These are phyloP conservation scores for Trichosporon coremiiforme DNA, from an alignment of 1,284 basidiomycete genomes.

Conservation along the genomic window DNA sequence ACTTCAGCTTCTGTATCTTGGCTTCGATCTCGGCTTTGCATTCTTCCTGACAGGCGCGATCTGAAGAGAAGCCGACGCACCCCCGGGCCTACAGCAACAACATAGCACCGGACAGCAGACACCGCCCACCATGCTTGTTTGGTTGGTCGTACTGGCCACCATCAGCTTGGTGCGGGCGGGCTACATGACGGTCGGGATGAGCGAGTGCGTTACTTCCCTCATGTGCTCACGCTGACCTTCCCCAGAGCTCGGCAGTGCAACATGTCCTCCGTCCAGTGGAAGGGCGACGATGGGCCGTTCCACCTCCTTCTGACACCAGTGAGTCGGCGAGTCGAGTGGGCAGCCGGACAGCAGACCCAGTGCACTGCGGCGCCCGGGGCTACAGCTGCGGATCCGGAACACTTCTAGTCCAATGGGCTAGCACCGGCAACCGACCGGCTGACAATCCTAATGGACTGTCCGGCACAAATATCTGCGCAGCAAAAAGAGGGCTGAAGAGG, in stretches of 20 bases:
- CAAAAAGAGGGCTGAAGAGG: not conserved
- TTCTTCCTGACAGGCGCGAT: not conserved
- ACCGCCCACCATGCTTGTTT: conserved; percentile 15
- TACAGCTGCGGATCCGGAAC: not conserved
- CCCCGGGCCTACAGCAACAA: not conserved
- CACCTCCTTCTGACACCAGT: conserved; percentile 53
- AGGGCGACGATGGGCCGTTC: conserved; percentile 52
- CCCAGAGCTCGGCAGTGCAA: conserved; percentile 26
- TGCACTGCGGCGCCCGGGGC: not conserved
- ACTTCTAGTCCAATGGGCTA: too few species aligned
- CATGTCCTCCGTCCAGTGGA: conserved; percentile 36
- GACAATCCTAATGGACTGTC: too few species aligned
- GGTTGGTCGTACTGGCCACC: conserved; percentile 9
- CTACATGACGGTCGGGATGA: conserved; percentile 32
- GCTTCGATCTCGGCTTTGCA: not conserved
- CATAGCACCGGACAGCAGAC: not conserved
- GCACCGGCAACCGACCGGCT: not conserved
- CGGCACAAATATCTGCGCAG: not conserved
- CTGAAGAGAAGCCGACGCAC: not conserved
- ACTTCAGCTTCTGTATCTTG: not conserved
- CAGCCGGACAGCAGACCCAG: not conserved
- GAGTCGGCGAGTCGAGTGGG: conserved; percentile 22
- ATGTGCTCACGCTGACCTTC: conserved; percentile 7
- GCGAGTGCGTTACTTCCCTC: conserved; percentile 21
- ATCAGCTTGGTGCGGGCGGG: conserved; percentile 23